These are phyloP conservation scores for Sideroxylon spinosum DNA, from an alignment of 179 eudicot species.

Conservation along the genomic window DNA sequence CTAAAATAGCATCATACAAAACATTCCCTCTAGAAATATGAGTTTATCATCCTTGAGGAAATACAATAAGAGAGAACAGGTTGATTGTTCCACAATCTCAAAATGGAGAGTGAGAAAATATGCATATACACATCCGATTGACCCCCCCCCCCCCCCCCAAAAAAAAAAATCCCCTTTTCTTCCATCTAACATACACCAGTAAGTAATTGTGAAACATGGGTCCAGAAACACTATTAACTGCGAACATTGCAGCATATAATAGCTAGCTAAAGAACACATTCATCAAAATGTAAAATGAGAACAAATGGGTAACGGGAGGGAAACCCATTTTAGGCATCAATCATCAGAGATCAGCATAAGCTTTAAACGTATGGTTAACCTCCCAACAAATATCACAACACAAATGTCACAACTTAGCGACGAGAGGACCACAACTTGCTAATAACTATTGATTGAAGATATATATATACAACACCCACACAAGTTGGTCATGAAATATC, in stretches of 20 bases:
- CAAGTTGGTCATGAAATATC: not conserved
- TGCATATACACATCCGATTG: not conserved
- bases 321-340: slow-evolving; percentile 9
- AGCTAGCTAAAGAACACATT: not conserved
- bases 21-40: not conserved
- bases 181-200: too few relatives aligned
- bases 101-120: not conserved
- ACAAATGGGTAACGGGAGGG: not conserved
- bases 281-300: not conserved
- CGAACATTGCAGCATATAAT: not conserved
- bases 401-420: not conserved
- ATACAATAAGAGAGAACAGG: slow-evolving; percentile 31
- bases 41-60: not conserved
- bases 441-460: not conserved
- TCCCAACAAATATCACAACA: not conserved
- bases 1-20: slow-evolving; percentile 28
- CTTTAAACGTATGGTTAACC: not conserved
- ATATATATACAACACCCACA: too few relatives aligned
- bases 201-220: too few relatives aligned
- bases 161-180: not conserved
- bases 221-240: too few relatives aligned
- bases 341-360: not conserved
- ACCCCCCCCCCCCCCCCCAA: not conserved
- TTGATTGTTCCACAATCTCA: not conserved
- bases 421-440: not conserved